A percentile compares a stretch with the other conserved stretches of the same genome.
Evolutionary conservation across 495 filamentous ascomycete genomes (phyloP).

Genomic region (Xylaria telfairii): DNA sequence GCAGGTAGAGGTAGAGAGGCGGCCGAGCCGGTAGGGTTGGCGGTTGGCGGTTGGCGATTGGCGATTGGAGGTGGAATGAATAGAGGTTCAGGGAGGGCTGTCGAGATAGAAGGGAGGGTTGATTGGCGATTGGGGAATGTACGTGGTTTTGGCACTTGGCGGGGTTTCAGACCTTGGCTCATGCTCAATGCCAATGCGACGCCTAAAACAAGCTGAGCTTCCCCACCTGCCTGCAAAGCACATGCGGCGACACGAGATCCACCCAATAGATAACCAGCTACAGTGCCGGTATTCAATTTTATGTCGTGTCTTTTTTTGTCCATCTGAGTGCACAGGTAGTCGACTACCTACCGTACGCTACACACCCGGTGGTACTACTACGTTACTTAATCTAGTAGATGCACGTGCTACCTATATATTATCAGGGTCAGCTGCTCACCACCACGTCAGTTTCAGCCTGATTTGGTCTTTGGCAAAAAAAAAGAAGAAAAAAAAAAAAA

Average conservation of each 20-base stretch:
- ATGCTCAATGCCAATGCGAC: constrained; percentile 17
- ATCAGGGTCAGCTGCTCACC: not conserved
- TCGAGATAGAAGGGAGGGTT: not conserved
- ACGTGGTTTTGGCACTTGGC: constrained; percentile 3
- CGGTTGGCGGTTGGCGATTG: no score
- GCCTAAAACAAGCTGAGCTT: not conserved
- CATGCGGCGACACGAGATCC: constrained; percentile 5
- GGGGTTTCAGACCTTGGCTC: constrained; percentile 21
- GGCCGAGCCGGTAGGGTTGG: not conserved
- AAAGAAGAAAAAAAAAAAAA: not conserved
- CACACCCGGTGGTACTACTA: not conserved
- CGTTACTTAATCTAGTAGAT: not conserved
- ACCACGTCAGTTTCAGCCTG: not conserved
- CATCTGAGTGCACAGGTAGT: not conserved
- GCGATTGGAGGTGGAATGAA: not conserved
- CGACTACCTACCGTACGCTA: no score
- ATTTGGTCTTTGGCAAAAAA: not conserved
- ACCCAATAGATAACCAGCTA: not conserved
- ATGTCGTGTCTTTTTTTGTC: no score
- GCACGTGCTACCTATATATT: not conserved
- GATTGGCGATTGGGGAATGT: not conserved
- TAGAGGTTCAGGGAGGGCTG: constrained; percentile 1
- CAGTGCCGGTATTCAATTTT: not conserved
- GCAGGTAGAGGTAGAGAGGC: not conserved
- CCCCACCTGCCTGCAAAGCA: not conserved